Evolutionary conservation across 306 rosid species (phyloP).

Genomic region (Medicago truncatula): MtrunA17r5.0-ANR NC_053049.1:13578501-13579000

Average conservation of each 20-base stretch:
- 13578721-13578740: too few species aligned
- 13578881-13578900: background rate
- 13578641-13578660: slow-evolving; percentile 49
- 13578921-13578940: too few species aligned
- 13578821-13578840: background rate
- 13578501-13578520: slow-evolving; percentile 48
- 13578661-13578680: slow-evolving; percentile 45
- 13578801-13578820: background rate
- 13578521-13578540: slow-evolving; percentile 20
- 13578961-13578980: too few species aligned
- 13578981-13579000: too few species aligned
- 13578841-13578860: slow-evolving; percentile 5
- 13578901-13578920: background rate
- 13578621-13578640: slow-evolving; percentile 50
- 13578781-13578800: too few species aligned
- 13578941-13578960: too few species aligned
- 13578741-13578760: background rate
- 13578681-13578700: slow-evolving; percentile 9
- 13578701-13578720: too few species aligned
- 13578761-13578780: background rate
- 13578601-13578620: slow-evolving; percentile 47
- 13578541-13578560: background rate
- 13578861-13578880: background rate
- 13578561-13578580: background rate
- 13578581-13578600: slow-evolving; percentile 20